Conservation (phyloP, 129 eudicot genomes). For the Tagetes erecta region DNA sequence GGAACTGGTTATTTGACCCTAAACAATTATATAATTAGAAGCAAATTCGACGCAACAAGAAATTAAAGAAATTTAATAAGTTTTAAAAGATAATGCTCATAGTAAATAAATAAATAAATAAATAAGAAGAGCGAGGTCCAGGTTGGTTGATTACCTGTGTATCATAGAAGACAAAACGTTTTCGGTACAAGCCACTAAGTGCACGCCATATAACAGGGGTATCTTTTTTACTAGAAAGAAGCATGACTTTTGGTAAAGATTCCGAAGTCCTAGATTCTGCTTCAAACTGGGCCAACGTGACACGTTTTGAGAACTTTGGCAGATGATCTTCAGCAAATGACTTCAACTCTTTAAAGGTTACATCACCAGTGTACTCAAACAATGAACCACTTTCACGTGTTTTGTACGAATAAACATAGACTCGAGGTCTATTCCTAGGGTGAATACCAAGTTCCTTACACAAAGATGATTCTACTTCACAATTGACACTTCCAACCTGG, state of each 20-base stretch:
- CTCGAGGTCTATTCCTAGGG: conserved; percentile 57
- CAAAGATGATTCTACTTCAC: conserved; percentile 61
- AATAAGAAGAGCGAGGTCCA: background rate
- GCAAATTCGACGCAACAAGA: background rate
- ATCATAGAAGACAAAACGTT: conserved; percentile 68
- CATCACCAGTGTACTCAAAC: conserved; percentile 72
- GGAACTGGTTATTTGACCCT: background rate
- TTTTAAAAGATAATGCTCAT: background rate
- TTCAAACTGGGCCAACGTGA: conserved; percentile 47
- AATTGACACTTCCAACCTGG: conserved; percentile 85
- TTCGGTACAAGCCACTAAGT: conserved; percentile 81
- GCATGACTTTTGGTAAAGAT: conserved; percentile 71
- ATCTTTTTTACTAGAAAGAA: conserved; percentile 84
- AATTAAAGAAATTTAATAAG: background rate
- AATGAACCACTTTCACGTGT: conserved; percentile 61
- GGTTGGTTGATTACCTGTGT: conserved; percentile 53
- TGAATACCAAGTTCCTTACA: conserved; percentile 65
- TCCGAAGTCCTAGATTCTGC: conserved; percentile 34
- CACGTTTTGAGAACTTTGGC: conserved; percentile 83
- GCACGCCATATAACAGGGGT: conserved; percentile 96
- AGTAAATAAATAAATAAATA: background rate
- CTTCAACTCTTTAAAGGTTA: conserved; percentile 55
- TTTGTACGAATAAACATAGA: conserved; percentile 63
- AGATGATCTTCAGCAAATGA: conserved; percentile 66
- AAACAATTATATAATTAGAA: background rate